Base-by-base conservation (phyloP, 1,139 yeast species). In the Geotrichum phurueaensis region DNA sequence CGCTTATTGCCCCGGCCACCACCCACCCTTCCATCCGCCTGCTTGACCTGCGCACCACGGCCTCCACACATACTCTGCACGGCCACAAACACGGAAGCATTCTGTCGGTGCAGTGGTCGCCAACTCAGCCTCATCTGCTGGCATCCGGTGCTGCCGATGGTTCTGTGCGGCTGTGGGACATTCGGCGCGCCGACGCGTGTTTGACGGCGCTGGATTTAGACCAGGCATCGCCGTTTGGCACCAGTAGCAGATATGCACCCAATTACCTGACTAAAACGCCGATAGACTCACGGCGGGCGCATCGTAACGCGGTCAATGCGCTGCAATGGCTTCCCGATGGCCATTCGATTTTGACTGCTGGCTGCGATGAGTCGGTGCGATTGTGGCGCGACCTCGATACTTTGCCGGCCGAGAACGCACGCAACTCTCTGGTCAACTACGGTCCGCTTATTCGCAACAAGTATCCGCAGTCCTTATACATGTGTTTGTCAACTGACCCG, bases 71-170 rank as follows among this genome's bases (percentile, higher is more conserved):
- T 65, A 85, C 86, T 4, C 75, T 87, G 45, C 76, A 78, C 29
- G 94, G 86, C 9, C 92, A 85, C 72, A 49, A 50, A 20, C 79
- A 79, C 62, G 86, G 86, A 1, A 82, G 82, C 60, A 81, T 89
- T 0, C 73, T 86, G n/a, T 72, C 85, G 25, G 84, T 87, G 47
- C 82, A 84, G 68, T 89, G 96, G 94, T 87, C 88, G 52, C 96
- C 96, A 0, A 78, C 78, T n/a, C 74, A 82, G 59, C 75, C 82
- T 1, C 75, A 85, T 66, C 62, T 87, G 22, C 76, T 89, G 2
- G 89, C 90, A 0, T 80, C 90, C 0, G 96, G 95, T 2, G 94
- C 95, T 7, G 79, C 82, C 39, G 92, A 87, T 67, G 96, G 84
- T 0, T 70, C 76, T 0, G 77, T 79, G 3, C 68, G 80, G 43